Conservation (phyloP, 1,284 basidiomycete genomes). For the Irpex sp. region DNA sequence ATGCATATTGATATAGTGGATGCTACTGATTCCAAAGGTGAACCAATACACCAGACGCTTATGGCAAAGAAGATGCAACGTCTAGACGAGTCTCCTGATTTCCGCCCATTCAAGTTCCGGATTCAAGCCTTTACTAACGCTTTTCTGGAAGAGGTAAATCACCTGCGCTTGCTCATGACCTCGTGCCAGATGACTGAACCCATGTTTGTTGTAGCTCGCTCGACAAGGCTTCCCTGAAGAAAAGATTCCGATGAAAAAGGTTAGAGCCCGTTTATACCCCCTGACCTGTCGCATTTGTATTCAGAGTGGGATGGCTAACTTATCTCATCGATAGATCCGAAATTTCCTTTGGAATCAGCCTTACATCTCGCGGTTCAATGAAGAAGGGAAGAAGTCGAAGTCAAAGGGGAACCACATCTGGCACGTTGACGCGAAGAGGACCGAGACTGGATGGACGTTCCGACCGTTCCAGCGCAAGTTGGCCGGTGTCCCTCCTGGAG, state of each 20-base stretch:
- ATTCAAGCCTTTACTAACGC: conserved; percentile 98
- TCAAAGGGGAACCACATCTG: conserved; percentile 99
- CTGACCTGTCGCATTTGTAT: neutral
- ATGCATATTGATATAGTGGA: conserved; percentile 61
- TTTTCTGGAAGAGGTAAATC: conserved; percentile 85
- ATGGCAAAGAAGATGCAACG: conserved; percentile 99
- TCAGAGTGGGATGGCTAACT: neutral
- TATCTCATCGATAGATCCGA: conserved; percentile 61
- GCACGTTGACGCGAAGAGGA: conserved; percentile 95
- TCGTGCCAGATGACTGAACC: conserved; percentile 5
- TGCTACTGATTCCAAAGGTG: conserved; percentile 90
- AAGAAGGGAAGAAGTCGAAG: conserved; percentile 99
- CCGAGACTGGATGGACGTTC: conserved; percentile 85
- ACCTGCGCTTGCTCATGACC: neutral
- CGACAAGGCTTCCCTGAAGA: conserved; percentile 80
- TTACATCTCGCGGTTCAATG: conserved; percentile 96
- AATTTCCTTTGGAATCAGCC: conserved; percentile 95
- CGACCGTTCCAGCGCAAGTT: conserved; percentile 87
- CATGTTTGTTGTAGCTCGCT: conserved; percentile 51
- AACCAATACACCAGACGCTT: conserved; percentile 96
- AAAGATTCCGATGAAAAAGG: conserved; percentile 88
- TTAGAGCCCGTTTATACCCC: conserved; percentile 28
- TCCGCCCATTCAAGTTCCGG: conserved; percentile 98
- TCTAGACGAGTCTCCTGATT: conserved; percentile 93
- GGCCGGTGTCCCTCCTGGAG: conserved; percentile 74